These are phyloP conservation scores for Cystobasidium ongulense DNA, from an alignment of 768 basidiomycete genomes.

Conservation along the genomic window DNA sequence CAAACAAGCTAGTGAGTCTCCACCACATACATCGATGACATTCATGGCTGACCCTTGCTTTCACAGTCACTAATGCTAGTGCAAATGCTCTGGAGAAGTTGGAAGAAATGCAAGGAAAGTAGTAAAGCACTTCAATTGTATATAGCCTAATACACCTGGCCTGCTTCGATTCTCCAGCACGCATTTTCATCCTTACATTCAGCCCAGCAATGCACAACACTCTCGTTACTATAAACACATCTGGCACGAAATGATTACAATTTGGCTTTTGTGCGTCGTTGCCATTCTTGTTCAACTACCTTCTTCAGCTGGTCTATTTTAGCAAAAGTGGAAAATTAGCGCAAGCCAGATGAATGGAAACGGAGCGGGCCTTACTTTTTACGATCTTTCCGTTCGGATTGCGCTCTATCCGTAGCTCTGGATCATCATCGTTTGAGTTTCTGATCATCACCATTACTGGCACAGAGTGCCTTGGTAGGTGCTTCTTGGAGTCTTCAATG, in stretches of 20 bases:
- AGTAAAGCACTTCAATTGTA: not conserved
- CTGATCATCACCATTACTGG: constrained; percentile 36
- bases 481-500: constrained; percentile 6
- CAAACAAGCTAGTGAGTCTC: constrained; percentile 17
- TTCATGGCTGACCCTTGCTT: not conserved
- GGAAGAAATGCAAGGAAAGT: constrained; percentile 4
- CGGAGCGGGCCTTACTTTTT: constrained; percentile 29
- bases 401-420: constrained; percentile 23
- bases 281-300: constrained; percentile 29
- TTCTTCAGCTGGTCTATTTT: constrained; percentile 20
- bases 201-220: not conserved
- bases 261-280: constrained; percentile 16
- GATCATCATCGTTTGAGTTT: not conserved
- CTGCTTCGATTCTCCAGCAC: too few species aligned
- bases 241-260: not conserved
- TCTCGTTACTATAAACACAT: not conserved
- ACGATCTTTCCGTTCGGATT: constrained; percentile 40
- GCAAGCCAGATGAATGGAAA: not conserved
- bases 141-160: too few species aligned
- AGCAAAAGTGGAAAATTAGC: not conserved
- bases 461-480: constrained; percentile 34
- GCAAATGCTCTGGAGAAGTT: constrained; percentile 23
- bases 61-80: not conserved
- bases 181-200: not conserved
- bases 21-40: too few species aligned